Base-by-base conservation (phyloP, 2,329 filamentous ascomycete species). In the Pseudopyrenochaeta lycopersici region DNA sequence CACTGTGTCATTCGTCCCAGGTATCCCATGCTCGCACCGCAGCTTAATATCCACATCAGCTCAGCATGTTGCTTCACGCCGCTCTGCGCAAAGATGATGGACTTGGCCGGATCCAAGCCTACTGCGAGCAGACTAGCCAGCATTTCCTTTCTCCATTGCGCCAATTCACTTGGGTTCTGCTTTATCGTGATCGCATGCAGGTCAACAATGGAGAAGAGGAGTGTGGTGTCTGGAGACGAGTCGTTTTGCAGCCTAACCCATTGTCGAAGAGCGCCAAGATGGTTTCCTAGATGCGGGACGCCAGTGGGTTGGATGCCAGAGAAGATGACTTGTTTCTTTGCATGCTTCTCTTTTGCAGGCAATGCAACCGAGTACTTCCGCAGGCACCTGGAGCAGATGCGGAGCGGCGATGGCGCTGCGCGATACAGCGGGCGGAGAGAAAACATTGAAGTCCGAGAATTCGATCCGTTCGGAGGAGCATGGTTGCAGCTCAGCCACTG, bases 1-100 rank as follows among this genome's bases (percentile, higher is more conserved):
- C 95, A 99, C 76, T 98, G 95, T 23, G 95, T 98, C 95, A 99
- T 99, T n/a, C 95, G 84, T 9, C 90, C 90, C n/a, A 99, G 80
- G 77, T 97, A 96, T 33, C 95, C 95, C 76, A 95, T 92, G 4
- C 91, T 94, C 20, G 95, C 91, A 46, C 90, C 90, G 63, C 93
- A 97, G 71, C 91, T 94, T 57, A 99, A 79, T 70, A 98, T 92
- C 95, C 95, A 99, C 90, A 97, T 96, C 59, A 99, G 83, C 76
- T 98, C 93, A 3, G 90, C 81, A 77, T 98, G 95, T 41, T 88
- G 88, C 15, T 87, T 82, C 2, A 94, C 90, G 48, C 85, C 82
- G 49, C 88, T 91, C 76, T 97, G 93, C 68, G 89, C 88, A 74
- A 98, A 99, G 14, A 99, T 80, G 5, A 85, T 88, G 55, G 86